Evolutionary conservation across 257 asterid genomes (phyloP), one percentile per base, ranked within the genome.

Genomic region (Solanum chmielewskii): DNA sequence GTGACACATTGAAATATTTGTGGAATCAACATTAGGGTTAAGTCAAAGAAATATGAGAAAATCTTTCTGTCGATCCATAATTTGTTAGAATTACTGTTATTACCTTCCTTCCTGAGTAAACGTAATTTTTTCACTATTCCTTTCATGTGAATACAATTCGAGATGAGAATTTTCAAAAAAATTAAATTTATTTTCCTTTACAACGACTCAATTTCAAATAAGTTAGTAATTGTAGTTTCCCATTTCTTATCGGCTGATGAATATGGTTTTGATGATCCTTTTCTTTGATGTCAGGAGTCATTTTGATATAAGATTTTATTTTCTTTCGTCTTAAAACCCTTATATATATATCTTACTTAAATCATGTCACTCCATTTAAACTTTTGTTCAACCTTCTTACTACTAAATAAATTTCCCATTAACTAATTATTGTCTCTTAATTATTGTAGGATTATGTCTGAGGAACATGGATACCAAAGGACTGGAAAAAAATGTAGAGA

Each of bases 401-500:
- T 21, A 29, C 27, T 78, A 8, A 9, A 9, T 39, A 78, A 45
- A 3, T 2, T 6, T 16, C 15, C 16, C 84, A 27, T 16, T 25
- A 16, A 70, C 7, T 33, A 25, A 45, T 45, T 11, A 39, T 21
- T 11, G 39, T 20, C 21, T 6, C 3, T 18, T 68, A n/a, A 23
- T 9, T 1, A 59, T 31, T 84, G 27, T 93, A 97, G 99, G 95
- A 96, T 97, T 68, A 93, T 97, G 99, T 92, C 92, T 6, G 99
- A 97, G 84, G 98, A 97, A 42, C 95, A 96, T 87, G 99, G 99
- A 9, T 97, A 96, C 87, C 98, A 93, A 85, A 95, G 99, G 86
- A 95, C 97, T 83, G 99, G 99, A 80, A 97, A 96, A 86, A 97
- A 97, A 89, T 97, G 99, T 92, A 94, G 99, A 87, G 99, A 97